Percentiles rank a stretch among this genome's conserved stretches.
Evolutionary conservation across 2,329 filamentous ascomycete species (phyloP).

Genomic region (Xylaria polymorpha): DNA sequence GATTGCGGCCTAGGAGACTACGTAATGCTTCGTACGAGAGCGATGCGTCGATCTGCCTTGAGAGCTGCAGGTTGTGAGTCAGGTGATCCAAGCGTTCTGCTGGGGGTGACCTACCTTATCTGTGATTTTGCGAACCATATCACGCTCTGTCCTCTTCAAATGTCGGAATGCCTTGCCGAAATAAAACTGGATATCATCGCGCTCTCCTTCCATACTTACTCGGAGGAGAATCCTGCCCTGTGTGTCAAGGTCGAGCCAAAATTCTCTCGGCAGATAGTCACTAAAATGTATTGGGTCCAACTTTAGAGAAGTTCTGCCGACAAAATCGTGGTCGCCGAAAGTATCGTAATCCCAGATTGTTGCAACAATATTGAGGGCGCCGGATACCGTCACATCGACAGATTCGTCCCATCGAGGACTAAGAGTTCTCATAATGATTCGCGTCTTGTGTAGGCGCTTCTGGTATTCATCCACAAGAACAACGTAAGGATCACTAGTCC

Average conservation of each 20-base stretch:
- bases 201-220: slow-evolving; percentile 98
- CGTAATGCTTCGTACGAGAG: slow-evolving; percentile 85
- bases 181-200: slow-evolving; percentile 98
- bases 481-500: slow-evolving; percentile 94
- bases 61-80: slow-evolving; percentile 68
- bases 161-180: slow-evolving; percentile 97
- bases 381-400: slow-evolving; percentile 92
- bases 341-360: slow-evolving; percentile 99
- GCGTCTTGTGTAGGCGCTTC: slow-evolving; percentile 93
- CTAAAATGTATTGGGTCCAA: slow-evolving; percentile 98
- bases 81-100: not conserved
- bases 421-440: slow-evolving; percentile 88
- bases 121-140: slow-evolving; percentile 98
- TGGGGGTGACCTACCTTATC: slow-evolving; percentile 79
- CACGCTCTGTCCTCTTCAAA: slow-evolving; percentile 92
- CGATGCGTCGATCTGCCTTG: slow-evolving; percentile 90
- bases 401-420: slow-evolving; percentile 98
- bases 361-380: slow-evolving; percentile 91
- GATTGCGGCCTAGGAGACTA: slow-evolving; percentile 75
- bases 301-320: slow-evolving; percentile 95
- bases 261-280: slow-evolving; percentile 94
- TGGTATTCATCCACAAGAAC: slow-evolving; percentile 98
- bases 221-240: slow-evolving; percentile 89
- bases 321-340: slow-evolving; percentile 96
- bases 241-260: slow-evolving; percentile 97